These are phyloP conservation scores for Digitaria exilis DNA, from an alignment of 202 grass and related monocot species.

Conservation along the genomic window DNA sequence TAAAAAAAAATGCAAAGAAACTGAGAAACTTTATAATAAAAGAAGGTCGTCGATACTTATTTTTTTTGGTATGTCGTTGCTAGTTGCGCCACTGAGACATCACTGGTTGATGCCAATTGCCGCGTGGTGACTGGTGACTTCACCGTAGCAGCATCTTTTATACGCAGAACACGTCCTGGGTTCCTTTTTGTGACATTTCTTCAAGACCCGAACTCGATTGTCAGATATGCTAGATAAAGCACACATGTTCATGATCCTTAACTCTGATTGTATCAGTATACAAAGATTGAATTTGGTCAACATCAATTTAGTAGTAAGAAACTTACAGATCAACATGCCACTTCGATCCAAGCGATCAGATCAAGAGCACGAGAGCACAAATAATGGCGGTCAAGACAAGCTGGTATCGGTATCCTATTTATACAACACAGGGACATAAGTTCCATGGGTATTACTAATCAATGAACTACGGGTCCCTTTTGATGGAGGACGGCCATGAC, in stretches of 20 bases:
- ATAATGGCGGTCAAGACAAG: too few species aligned
- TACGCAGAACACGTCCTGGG: not conserved
- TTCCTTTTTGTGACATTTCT: not conserved
- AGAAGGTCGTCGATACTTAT: too few species aligned
- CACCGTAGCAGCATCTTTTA: not conserved
- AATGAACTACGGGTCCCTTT: constrained; percentile 56
- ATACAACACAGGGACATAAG: not conserved
- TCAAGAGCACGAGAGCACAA: not conserved
- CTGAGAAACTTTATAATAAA: too few species aligned
- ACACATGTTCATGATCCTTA: not conserved
- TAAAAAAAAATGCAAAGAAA: too few species aligned
- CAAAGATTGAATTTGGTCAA: not conserved
- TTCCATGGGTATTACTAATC: not conserved
- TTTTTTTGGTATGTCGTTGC: too few species aligned
- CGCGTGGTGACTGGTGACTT: too few species aligned
- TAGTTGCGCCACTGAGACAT: too few species aligned
- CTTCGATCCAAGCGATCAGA: not conserved
- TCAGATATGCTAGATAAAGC: too few species aligned
- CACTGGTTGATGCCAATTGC: too few species aligned
- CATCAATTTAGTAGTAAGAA: not conserved
- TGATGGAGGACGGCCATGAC: constrained; percentile 68
- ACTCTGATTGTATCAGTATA: not conserved
- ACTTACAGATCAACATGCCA: constrained; percentile 4
- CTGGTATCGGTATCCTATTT: constrained; percentile 34
- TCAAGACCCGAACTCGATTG: not conserved